Evolutionary conservation across 1,139 yeast genomes (phyloP), one percentile per base, ranked within the genome.

Genomic region (Protomyces arabidopsidicola): DNA sequence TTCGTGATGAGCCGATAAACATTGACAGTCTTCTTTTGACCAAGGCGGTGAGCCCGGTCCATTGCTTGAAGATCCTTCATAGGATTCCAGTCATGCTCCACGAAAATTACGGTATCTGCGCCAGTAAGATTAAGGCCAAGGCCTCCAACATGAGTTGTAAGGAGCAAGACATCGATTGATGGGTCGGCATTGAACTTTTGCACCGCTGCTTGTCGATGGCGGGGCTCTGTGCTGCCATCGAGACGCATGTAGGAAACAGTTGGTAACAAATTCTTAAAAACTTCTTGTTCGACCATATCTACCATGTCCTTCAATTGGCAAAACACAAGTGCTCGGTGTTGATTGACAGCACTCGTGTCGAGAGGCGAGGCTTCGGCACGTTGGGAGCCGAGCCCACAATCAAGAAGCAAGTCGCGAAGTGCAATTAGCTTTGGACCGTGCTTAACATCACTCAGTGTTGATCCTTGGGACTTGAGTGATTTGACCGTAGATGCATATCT

Each of bases 1-100:
- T 90, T 86, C 8, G 99, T 95, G 70, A 95, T 89, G 70, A 95
- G 81, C 71, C 98, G 81, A 73, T 91, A 91, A 18, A 95, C 98
- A 74, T 90, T 90, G 55, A 95, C 99, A 45, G 93, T 97, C 74
- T 91, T 93, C 78, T 90, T 90, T 76, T 95, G 99, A 3, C 99
- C 99, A 69, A 95, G 84, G 75, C 99, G 82, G 75, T 95, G 99
- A 0, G 98, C 98, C 72, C 99, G 82, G 74, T 95, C 99, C 99
- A 95, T 95, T 0, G 99, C 99, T 75, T 95, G 99, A 67, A 95
- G 79, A 78, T 95, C 99, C 73, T 90, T 93, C 99, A 95, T 95
- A 27, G 99, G 98, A 74, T 95, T 95, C 99, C 99, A 95, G 75
- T 95, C 99, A 73, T 95, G 99, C 73, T 95, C 99, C 48, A 95